phyloP scores from a whole-genome alignment of 768 basidiomycete species.

The Austroboletus festivus region DNA sequence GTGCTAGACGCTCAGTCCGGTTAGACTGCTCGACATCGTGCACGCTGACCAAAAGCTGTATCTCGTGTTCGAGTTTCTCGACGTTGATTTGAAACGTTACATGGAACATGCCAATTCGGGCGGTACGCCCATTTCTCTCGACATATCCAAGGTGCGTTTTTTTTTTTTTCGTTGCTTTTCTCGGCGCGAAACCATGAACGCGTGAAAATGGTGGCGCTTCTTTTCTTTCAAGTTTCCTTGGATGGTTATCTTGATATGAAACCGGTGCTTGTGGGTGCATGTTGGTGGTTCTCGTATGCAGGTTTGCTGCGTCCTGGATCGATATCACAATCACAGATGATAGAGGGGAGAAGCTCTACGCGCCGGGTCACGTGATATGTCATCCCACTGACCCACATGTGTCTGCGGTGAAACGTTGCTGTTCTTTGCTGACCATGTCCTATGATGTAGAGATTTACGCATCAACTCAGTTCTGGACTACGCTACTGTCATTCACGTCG shows the following conservation, averaged over 20 bases:
- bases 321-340: constrained; percentile 20
- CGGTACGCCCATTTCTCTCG: constrained; percentile 67
- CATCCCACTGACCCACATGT: not conserved
- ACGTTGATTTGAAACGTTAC: constrained; percentile 94
- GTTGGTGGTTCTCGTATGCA: not conserved
- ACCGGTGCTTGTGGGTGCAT: not conserved
- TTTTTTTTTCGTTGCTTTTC: too few relatives aligned
- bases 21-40: constrained; percentile 90
- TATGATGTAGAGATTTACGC: constrained; percentile 89
- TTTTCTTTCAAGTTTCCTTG: constrained; percentile 8
- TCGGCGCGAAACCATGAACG: constrained; percentile 19
- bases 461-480: constrained; percentile 87
- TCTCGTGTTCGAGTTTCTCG: constrained; percentile 96
- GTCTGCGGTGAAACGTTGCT: too few relatives aligned
- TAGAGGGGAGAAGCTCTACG: constrained; percentile 15
- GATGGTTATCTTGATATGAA: constrained; percentile 3
- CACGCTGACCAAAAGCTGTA: constrained; percentile 97
- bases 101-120: constrained; percentile 83
- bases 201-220: constrained; percentile 14
- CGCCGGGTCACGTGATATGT: constrained; percentile 32
- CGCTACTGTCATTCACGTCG: constrained; percentile 94
- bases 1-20: constrained; percentile 8
- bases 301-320: constrained; percentile 10
- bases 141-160: constrained; percentile 74
- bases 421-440: constrained; percentile 13